Conservation (phyloP, 352 stramenopile species). For the Plasmopara viticola region DNA sequence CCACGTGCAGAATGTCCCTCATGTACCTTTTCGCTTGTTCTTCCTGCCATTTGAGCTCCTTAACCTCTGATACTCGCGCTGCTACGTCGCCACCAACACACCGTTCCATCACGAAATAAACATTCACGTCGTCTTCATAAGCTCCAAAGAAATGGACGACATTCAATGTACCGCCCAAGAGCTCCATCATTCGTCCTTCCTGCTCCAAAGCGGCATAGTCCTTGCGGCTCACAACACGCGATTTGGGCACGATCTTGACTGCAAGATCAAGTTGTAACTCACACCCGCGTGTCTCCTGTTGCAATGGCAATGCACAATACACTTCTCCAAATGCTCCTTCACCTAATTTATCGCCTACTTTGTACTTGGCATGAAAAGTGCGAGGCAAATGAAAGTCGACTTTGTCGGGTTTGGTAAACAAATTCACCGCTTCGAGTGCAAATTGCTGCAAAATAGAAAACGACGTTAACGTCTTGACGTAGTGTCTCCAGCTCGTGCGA, state of each 20-base stretch:
- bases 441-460: slow-evolving; percentile 45
- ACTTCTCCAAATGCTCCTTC: slow-evolving; percentile 69
- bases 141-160: slow-evolving; percentile 79
- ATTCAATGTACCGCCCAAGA: slow-evolving; percentile 72
- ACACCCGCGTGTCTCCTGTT: slow-evolving; percentile 8
- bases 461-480: slow-evolving; percentile 31
- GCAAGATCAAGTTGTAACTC: slow-evolving; percentile 46
- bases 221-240: slow-evolving; percentile 43
- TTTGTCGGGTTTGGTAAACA: slow-evolving; percentile 53
- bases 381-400: slow-evolving; percentile 61
- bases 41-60: slow-evolving; percentile 25
- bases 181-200: slow-evolving; percentile 68
- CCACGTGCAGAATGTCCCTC: slow-evolving; percentile 70
- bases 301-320: slow-evolving; percentile 38
- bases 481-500: slow-evolving; percentile 46
- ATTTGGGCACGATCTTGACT: slow-evolving; percentile 75
- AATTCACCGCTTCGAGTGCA: slow-evolving; percentile 48
- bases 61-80: slow-evolving; percentile 22
- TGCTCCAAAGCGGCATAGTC: slow-evolving; percentile 65
- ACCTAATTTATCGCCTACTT: slow-evolving; percentile 45
- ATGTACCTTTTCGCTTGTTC: slow-evolving; percentile 54
- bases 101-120: slow-evolving; percentile 79
- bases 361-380: slow-evolving; percentile 49
- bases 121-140: slow-evolving; percentile 64
- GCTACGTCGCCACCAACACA: slow-evolving; percentile 64